These are phyloP conservation scores for Mycena crocata DNA, from an alignment of 768 basidiomycete genomes.

Conservation along the genomic window DNA sequence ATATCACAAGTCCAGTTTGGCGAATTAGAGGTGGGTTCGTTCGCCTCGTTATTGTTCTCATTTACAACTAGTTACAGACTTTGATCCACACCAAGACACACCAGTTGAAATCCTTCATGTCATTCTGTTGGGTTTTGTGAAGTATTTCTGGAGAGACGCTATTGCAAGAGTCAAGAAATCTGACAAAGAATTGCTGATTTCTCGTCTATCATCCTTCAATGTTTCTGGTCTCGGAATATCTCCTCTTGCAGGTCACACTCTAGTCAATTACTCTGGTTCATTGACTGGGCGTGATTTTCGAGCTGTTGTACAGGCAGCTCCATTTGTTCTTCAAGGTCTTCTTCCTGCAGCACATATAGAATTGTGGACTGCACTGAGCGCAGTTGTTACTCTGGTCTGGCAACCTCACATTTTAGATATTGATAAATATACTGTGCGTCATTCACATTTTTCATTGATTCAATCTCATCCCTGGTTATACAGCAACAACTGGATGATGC, in stretches of 20 bases:
- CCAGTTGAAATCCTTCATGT: constrained; percentile 39
- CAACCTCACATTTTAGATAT: constrained; percentile 51
- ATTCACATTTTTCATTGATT: background rate
- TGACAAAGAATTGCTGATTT: constrained; percentile 40
- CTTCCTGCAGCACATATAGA: constrained; percentile 39
- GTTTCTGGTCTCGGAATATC: constrained; percentile 47
- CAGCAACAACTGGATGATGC: constrained; percentile 38
- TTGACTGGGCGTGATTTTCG: constrained; percentile 51
- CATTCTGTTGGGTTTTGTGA: constrained; percentile 38
- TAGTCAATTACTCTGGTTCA: constrained; percentile 53
- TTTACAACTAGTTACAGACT: too few relatives aligned
- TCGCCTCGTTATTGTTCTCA: too few relatives aligned
- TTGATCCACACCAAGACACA: constrained; percentile 34
- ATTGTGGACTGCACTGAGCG: constrained; percentile 49
- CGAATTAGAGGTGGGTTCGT: constrained; percentile 46
- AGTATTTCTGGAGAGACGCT: constrained; percentile 55
- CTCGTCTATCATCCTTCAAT: constrained; percentile 44
- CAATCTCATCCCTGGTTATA: background rate
- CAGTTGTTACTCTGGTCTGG: constrained; percentile 51
- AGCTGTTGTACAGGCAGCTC: constrained; percentile 48
- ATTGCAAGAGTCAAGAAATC: constrained; percentile 40
- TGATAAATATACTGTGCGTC: constrained; percentile 48
- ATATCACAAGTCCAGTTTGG: constrained; percentile 50
- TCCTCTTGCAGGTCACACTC: constrained; percentile 41
- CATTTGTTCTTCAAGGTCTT: constrained; percentile 52